Percentiles rank a stretch among this genome's conserved stretches.
Evolutionary conservation across 2,329 filamentous ascomycete genomes (phyloP).

Genomic region (Trichoderma sp.): DNA sequence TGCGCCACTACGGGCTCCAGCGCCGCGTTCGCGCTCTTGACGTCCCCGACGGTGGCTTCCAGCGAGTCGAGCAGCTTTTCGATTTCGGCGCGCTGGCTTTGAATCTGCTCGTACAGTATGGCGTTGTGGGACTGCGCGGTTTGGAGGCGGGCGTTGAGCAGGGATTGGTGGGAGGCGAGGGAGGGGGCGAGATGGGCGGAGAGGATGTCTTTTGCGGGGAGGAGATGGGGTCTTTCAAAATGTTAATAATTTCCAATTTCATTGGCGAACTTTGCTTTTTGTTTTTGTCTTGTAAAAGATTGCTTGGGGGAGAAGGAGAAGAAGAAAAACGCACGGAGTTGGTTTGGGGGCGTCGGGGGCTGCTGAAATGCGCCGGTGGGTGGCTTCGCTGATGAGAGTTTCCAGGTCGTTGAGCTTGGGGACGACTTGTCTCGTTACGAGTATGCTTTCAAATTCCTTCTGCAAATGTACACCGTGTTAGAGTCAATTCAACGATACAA

Average conservation of each 20-base stretch:
- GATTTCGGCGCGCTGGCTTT: conserved; percentile 55
- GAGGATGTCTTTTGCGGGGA: conserved; percentile 52
- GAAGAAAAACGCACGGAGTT: conserved; percentile 42
- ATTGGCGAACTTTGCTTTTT: background rate
- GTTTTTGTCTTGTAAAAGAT: background rate
- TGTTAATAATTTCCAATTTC: background rate
- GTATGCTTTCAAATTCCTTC: conserved; percentile 58
- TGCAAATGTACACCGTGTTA: conserved; percentile 23
- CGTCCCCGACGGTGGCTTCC: conserved; percentile 53
- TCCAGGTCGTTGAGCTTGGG: conserved; percentile 60
- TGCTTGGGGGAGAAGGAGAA: background rate
- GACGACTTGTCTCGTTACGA: conserved; percentile 52
- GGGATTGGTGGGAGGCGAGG: conserved; percentile 51
- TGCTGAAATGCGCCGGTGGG: conserved; percentile 27
- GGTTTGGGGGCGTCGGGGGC: conserved; percentile 34
- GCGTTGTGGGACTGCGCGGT: conserved; percentile 58
- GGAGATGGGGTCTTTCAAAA: conserved; percentile 50
- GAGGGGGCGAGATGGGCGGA: conserved; percentile 55
- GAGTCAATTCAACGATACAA: too few species aligned
- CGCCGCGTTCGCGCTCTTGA: conserved; percentile 51
- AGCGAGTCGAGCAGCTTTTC: conserved; percentile 48
- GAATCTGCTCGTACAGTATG: conserved; percentile 50
- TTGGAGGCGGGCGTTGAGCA: conserved; percentile 57
- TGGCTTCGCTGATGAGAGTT: conserved; percentile 52
- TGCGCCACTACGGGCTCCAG: conserved; percentile 48